Conservation (phyloP, 2,329 filamentous ascomycete species). For the Hirsutella rhossiliensis region DNA sequence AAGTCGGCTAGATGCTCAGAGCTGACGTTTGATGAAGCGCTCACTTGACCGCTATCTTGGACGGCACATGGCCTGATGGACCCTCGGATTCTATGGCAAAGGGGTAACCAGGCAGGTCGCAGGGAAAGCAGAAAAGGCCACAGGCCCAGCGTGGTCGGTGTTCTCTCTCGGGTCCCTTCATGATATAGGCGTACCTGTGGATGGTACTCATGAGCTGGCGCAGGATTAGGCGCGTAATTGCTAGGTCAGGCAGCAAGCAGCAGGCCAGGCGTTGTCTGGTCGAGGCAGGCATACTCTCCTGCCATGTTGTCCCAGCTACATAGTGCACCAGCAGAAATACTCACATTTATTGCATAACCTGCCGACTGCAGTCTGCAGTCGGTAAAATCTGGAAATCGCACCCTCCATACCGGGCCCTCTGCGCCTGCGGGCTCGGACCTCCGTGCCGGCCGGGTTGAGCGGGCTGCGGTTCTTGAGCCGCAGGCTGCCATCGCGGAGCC, state of each 20-base stretch:
- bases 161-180: conserved; percentile 69
- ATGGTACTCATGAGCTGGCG: conserved; percentile 1
- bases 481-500: conserved; percentile 73
- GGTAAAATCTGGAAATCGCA: too few species aligned
- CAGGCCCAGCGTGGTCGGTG: too few species aligned
- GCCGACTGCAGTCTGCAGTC: conserved; percentile 57
- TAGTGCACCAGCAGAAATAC: too few species aligned
- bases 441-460: conserved; percentile 68
- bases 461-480: conserved; percentile 69
- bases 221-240: not conserved
- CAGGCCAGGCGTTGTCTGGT: conserved; percentile 66
- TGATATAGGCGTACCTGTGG: conserved; percentile 60
- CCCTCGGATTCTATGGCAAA: too few species aligned
- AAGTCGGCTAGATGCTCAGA: not conserved
- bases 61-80: too few species aligned
- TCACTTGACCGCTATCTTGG: too few species aligned
- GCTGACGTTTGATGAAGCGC: too few species aligned
- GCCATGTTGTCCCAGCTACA: conserved; percentile 71
- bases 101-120: too few species aligned
- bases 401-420: conserved; percentile 48
- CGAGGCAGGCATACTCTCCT: too few species aligned
- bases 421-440: conserved; percentile 75
- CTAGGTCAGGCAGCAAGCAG: too few species aligned
- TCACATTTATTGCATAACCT: too few species aligned
- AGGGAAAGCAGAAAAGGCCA: too few species aligned